Base-by-base conservation (phyloP, 2,329 filamentous ascomycete species). In the Alternaria gansuensis region DNA sequence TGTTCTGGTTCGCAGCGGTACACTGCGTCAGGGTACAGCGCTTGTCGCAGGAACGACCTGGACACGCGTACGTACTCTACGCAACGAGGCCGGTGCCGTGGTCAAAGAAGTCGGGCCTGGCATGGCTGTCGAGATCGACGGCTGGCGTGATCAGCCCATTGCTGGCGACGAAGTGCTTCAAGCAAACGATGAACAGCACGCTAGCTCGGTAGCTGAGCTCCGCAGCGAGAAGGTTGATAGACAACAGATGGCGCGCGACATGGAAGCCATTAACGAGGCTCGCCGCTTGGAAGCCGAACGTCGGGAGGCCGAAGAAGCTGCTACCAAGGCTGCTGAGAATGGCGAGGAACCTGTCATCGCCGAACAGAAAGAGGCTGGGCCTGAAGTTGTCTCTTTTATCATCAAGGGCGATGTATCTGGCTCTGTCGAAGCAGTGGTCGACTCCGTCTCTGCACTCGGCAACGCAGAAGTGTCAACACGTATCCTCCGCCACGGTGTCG, bases 391-490 rank as follows among this genome's bases (percentile, higher is more conserved):
- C 46, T 90, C 90, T 69, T 95, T 98, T 77, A 87, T 95, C 58
- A 83, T 99, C 80, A 97, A 96, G 78, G 93, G 89, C 53, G 95
- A 99, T 70, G 95, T 98, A 17, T 91, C 90, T 61, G 95, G 95
- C 36, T 98, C 94, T 0, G 93, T 93, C 0, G 95, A 99, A 80
- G 95, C 95, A 2, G 90, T 98, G 3, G 83, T 88, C 60, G 89
- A 91, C 48, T 89, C 90, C 8, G 84, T 99, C 58, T 82, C 88
- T 60, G 87, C 89, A 59, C 83, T 97, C 63, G 93, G 93, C 63
- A 97, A 90, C 79, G 88, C 92, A 68, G 92, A 98, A 75, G 89
- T 97, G 37, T 86, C 83, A 31, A 86, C 93, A 13, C 87, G 88
- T 56, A 83, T 99, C 58, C 85, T 99, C 34, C 88, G 90, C 23